A percentile compares a stretch with the other conserved stretches of the same genome.
Evolutionary conservation across 345 rosid genomes (phyloP).

Genomic region (Salix koriyanagi): DNA sequence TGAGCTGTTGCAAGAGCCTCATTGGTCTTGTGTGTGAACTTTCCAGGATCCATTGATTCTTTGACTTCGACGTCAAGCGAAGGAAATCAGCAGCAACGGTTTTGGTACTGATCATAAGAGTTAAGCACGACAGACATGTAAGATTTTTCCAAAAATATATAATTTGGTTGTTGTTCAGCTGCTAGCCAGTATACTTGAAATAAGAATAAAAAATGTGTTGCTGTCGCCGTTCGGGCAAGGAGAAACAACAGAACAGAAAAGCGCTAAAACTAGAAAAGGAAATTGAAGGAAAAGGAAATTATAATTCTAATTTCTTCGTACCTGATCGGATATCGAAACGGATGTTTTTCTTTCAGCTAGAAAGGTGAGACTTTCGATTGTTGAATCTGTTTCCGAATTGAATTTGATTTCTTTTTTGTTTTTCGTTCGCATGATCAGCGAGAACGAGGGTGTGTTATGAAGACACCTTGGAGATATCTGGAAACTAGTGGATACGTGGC

Average conservation of each 20-base stretch:
- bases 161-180: no score
- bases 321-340: no score
- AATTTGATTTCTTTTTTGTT: not conserved
- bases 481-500: constrained; percentile 3
- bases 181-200: no score
- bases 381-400: not conserved
- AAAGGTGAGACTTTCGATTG: not conserved
- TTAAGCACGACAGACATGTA: no score
- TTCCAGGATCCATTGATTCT: constrained; percentile 68
- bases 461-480: constrained; percentile 18
- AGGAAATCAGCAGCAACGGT: not conserved
- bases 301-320: no score
- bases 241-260: no score
- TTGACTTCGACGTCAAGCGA: not conserved
- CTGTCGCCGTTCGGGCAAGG: no score
- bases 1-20: constrained; percentile 68
- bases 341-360: no score
- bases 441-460: not conserved
- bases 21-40: constrained; percentile 86
- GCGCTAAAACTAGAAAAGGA: no score
- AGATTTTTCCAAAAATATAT: no score
- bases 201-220: no score
- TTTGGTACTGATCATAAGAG: not conserved
- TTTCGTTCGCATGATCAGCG: not conserved
- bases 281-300: no score